These are phyloP conservation scores for Amanita muscaria DNA, from an alignment of 768 basidiomycete species.

Conservation along the genomic window DNA sequence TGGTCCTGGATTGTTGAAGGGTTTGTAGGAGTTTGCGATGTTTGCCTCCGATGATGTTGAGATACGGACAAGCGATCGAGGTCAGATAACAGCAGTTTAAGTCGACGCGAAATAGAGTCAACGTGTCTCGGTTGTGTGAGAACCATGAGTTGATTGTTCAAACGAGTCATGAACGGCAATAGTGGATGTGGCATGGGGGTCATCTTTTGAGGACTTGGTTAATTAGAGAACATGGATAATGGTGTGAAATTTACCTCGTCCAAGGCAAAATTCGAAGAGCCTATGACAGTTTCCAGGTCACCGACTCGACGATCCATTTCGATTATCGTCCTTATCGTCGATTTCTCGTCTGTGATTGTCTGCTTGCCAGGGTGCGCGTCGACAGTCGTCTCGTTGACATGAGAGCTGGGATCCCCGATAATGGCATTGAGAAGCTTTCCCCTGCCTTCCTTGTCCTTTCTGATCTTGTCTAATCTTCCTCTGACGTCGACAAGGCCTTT, in stretches of 20 bases:
- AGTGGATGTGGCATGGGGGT: conserved; percentile 72
- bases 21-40: conserved; percentile 30
- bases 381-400: conserved; percentile 13
- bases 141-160: conserved; percentile 79
- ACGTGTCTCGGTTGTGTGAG: conserved; percentile 94
- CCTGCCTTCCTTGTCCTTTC: conserved; percentile 55
- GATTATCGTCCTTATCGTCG: conserved; percentile 43
- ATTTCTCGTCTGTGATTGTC: conserved; percentile 12
- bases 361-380: conserved; percentile 10
- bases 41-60: conserved; percentile 38
- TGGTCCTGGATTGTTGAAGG: conserved; percentile 40
- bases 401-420: conserved; percentile 26
- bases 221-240: no score
- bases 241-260: conserved; percentile 59
- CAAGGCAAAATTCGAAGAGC: conserved; percentile 66
- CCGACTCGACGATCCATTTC: conserved; percentile 82
- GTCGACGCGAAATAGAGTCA: conserved; percentile 87
- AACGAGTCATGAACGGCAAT: conserved; percentile 70
- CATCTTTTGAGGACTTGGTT: conserved; percentile 29
- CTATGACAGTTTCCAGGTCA: conserved; percentile 74
- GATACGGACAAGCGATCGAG: conserved; percentile 70
- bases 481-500: conserved; percentile 71
- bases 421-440: conserved; percentile 54
- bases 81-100: conserved; percentile 89
- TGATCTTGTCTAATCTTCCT: conserved; percentile 57